These are phyloP conservation scores for Leccinum sublutescens DNA, from an alignment of 768 basidiomycete genomes.

Conservation along the genomic window DNA sequence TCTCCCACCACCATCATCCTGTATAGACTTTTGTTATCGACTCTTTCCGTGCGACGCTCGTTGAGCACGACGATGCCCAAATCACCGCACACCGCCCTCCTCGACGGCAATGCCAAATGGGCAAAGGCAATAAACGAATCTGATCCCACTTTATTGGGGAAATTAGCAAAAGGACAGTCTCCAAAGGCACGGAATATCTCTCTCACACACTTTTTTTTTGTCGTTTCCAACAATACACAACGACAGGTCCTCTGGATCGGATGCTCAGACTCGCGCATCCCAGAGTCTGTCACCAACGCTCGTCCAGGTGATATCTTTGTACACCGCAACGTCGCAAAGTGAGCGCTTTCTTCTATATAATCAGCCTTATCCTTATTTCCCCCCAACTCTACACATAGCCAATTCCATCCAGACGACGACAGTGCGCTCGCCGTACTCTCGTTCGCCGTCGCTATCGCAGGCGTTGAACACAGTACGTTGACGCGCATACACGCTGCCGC, in stretches of 20 bases:
- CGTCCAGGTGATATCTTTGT: conserved; percentile 87
- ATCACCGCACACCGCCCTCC: conserved; percentile 24
- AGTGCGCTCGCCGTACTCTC: conserved; percentile 69
- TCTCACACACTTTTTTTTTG: too few relatives aligned
- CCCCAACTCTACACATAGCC: conserved; percentile 39
- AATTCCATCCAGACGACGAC: conserved; percentile 70
- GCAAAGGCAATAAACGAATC: conserved; percentile 51
- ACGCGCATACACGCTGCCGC: background rate
- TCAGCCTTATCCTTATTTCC: too few relatives aligned
- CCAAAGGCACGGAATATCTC: conserved; percentile 52
- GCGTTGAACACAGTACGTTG: conserved; percentile 70
- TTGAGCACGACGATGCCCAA: conserved; percentile 6
- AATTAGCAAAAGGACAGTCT: conserved; percentile 59
- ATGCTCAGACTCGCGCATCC: conserved; percentile 85
- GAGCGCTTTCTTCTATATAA: conserved; percentile 17
- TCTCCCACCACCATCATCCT: background rate
- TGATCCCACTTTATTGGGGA: conserved; percentile 63
- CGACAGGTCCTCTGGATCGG: conserved; percentile 76
- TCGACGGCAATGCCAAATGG: conserved; percentile 66
- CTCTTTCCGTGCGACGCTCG: background rate
- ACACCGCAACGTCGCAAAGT: conserved; percentile 91
- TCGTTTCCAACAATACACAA: background rate
- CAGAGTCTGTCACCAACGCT: conserved; percentile 72
- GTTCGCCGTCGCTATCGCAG: conserved; percentile 69
- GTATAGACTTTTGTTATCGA: background rate